Evolutionary conservation across 225 moss, liverwort and hornwort species (phyloP), one percentile per base, ranked within the genome.

Genomic region (Antitrichia curtipendula): DNA sequence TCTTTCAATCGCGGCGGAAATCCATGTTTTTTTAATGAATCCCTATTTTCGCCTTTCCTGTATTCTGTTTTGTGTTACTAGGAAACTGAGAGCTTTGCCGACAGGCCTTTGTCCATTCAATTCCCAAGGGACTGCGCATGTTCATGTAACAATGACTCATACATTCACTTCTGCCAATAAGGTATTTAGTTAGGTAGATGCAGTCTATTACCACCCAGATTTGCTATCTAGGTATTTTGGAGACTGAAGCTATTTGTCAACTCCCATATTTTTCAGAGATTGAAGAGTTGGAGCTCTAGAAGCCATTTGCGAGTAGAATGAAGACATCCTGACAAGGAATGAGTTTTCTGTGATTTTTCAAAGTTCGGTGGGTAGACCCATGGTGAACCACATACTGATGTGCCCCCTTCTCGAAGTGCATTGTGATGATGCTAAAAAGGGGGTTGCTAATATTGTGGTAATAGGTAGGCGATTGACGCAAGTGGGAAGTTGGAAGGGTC

Each of bases 391-490:
- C 23, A 41, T 0, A 0, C 0, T 24, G 24, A 14, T 5, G 7
- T 40, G 24, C 12, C 8, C 12, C 68, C 38, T 68, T n/a, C 9
- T 8, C 7, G 13, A 23, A 69, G 7, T 24, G 40, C 69, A 40
- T 43, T 43, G 15, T 27, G 3, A 16, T 8, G 20, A 72, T 72
- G 45, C 28, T 72, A 7, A 28, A 47, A 6, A n/a, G n/a, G 17
- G 19, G 10, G 18, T 9, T 29, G 47, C 18, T 47, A 47, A 29
- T 73, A 31, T 31, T 49, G 49, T 32, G 4, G 3, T 13, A 50
- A 21, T 21, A 12, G 32, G 13, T 32, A 8, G 7, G 2, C 49
- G 19, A 49, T 0, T 49, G 0, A 12, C 0, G 1, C 7, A 74
- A 32, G 8, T 50, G 20, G 10, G 4, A 32, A 20, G 11, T 7